A percentile compares a stretch with the other conserved stretches of the same genome.
These are phyloP conservation scores for Penicillium sp. DNA, from an alignment of 2,329 filamentous ascomycete species.

Conservation along the genomic window DNA sequence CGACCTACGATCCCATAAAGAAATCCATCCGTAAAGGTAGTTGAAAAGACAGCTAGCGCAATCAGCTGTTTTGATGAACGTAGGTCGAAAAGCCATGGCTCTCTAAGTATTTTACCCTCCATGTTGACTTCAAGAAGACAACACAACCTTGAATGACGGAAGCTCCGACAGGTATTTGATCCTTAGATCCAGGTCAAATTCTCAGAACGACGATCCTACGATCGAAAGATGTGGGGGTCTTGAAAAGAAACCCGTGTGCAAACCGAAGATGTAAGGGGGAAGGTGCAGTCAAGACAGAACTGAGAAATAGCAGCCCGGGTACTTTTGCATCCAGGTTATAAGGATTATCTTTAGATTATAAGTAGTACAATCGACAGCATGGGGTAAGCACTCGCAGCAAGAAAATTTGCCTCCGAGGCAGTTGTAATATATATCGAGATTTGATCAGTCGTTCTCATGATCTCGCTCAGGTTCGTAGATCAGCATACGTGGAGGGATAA, in stretches of 20 bases:
- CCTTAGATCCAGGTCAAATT: too few relatives aligned
- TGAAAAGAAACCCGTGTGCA: not conserved
- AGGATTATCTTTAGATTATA: not conserved
- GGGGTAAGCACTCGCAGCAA: not conserved
- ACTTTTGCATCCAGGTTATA: not conserved
- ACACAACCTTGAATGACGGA: too few relatives aligned
- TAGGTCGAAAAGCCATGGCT: constrained; percentile 3
- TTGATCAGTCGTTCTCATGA: not conserved
- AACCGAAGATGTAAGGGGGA: not conserved
- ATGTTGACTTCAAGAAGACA: not conserved
- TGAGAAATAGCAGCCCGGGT: not conserved
- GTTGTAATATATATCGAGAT: not conserved
- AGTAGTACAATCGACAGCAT: not conserved
- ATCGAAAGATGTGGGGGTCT: not conserved
- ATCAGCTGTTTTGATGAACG: constrained; percentile 9
- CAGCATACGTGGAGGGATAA: not conserved
- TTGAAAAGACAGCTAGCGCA: constrained; percentile 2
- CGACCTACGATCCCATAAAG: constrained; percentile 6
- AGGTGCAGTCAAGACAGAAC: not conserved
- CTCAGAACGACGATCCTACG: not conserved
- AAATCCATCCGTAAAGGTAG: constrained; percentile 9
- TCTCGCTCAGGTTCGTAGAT: not conserved
- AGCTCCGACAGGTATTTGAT: not conserved
- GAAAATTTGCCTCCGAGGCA: not conserved
- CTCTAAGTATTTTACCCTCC: not conserved